These are phyloP conservation scores for Litsea cubeba DNA, from an alignment of 164 flowering plant genomes.

Conservation along the genomic window DNA sequence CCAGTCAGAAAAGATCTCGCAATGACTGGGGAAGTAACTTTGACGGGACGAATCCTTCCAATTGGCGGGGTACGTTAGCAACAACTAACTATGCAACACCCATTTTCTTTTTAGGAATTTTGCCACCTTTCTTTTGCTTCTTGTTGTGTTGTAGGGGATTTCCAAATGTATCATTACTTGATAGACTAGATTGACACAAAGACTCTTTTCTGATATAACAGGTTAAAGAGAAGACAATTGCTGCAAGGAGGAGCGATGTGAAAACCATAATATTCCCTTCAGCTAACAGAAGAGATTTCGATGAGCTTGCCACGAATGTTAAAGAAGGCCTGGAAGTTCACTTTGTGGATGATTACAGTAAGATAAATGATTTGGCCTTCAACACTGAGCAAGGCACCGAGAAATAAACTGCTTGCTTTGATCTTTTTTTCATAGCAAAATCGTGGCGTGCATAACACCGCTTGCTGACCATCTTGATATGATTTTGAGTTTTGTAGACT, in stretches of 20 bases:
- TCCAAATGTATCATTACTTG: background rate
- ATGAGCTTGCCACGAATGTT: conserved; percentile 82
- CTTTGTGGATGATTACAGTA: conserved; percentile 74
- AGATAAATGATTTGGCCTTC: conserved; percentile 77
- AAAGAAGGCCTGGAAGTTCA: conserved; percentile 96
- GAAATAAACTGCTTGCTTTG: conserved; percentile 5
- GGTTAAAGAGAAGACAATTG: conserved; percentile 99
- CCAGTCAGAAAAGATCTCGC: conserved; percentile 82
- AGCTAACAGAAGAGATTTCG: conserved; percentile 86
- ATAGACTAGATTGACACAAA: background rate
- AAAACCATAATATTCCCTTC: conserved; percentile 83
- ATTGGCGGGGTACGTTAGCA: conserved; percentile 87
- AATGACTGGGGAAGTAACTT: conserved; percentile 97
- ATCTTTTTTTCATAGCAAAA: background rate
- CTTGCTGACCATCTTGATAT: background rate
- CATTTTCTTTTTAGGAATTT: background rate
- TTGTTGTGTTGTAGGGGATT: background rate
- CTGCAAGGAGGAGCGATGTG: conserved; percentile 88
- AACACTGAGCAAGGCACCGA: conserved; percentile 22
- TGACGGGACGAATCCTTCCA: conserved; percentile 86
- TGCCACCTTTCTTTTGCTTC: too few relatives aligned
- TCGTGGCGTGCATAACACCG: background rate
- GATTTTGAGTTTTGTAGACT: background rate
- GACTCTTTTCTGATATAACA: conserved; percentile 19
- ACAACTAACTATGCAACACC: background rate